phyloP scores from a whole-genome alignment of 176 grass and related monocot genomes.

The Alopecurus myosuroides region DNA sequence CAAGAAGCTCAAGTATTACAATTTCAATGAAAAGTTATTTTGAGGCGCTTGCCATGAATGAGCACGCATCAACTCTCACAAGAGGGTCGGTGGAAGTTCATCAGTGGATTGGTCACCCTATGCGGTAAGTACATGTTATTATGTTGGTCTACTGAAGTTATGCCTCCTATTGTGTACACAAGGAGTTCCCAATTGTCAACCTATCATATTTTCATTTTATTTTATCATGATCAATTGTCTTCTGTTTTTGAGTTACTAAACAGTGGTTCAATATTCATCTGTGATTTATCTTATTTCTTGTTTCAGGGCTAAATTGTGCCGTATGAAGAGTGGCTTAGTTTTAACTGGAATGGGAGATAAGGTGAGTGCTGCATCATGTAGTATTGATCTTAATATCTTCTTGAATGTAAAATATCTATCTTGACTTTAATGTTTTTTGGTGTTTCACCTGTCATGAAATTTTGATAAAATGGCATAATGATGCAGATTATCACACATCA shows the following conservation, averaged over 20 bases:
- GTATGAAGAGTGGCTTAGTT: slow-evolving; percentile 77
- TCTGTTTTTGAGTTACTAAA: neutral
- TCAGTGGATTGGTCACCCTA: slow-evolving; percentile 73
- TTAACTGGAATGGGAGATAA: slow-evolving; percentile 85
- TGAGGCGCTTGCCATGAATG: slow-evolving; percentile 60
- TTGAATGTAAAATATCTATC: neutral
- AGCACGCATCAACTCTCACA: slow-evolving; percentile 46
- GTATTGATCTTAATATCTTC: slow-evolving; percentile 10
- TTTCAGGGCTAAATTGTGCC: slow-evolving; percentile 64
- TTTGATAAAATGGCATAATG: neutral
- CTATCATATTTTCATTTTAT: slow-evolving; percentile 11
- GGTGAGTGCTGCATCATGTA: slow-evolving; percentile 32
- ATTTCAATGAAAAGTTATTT: slow-evolving; percentile 54
- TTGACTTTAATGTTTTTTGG: neutral
- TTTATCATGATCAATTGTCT: neutral
- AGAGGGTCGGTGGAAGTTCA: slow-evolving; percentile 47
- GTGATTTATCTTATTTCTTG: neutral
- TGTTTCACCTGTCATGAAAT: neutral
- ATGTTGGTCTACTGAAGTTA: neutral
- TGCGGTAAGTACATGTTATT: slow-evolving; percentile 29
- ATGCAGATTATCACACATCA: neutral
- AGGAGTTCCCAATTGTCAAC: neutral
- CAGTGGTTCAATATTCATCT: neutral
- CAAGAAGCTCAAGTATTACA: slow-evolving; percentile 14
- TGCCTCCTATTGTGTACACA: neutral